Conservation (phyloP, 2,329 filamentous ascomycete genomes). For the Parascedosporium putredinis region DNA sequence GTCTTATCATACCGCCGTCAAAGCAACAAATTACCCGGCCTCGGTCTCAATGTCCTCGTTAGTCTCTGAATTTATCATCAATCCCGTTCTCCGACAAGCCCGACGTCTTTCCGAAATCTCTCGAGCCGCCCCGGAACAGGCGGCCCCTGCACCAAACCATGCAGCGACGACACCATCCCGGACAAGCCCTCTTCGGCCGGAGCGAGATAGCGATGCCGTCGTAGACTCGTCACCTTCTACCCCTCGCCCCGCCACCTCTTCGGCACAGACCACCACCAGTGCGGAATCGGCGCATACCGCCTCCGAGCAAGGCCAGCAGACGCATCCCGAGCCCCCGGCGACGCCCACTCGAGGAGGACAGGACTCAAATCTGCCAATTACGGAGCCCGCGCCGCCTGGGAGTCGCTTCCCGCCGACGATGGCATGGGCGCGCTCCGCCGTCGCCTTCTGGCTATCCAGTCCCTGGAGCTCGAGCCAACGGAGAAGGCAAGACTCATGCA, state of each 20-base stretch:
- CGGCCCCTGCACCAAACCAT: conserved; percentile 15
- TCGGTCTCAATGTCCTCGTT: conserved; percentile 44
- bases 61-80: conserved; percentile 55
- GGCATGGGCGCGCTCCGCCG: conserved; percentile 60
- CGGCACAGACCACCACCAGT: conserved; percentile 24
- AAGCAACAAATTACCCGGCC: conserved; percentile 7
- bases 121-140: conserved; percentile 18
- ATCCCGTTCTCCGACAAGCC: conserved; percentile 55
- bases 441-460: conserved; percentile 60
- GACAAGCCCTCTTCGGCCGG: neutral
- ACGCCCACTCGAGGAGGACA: neutral
- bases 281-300: conserved; percentile 14
- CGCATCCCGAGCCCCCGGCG: neutral
- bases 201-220: conserved; percentile 18
- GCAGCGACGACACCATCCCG: neutral
- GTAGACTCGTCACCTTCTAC: conserved; percentile 14
- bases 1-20: neutral
- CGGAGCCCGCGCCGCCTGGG: conserved; percentile 6
- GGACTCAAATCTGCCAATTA: conserved; percentile 1
- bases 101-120: conserved; percentile 49
- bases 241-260: conserved; percentile 21
- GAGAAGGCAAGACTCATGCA: conserved; percentile 68
- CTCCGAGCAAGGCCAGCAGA: neutral
- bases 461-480: conserved; percentile 41
- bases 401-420: conserved; percentile 60